Base-by-base conservation (phyloP, 2,329 filamentous ascomycete genomes). In the Fusarium napiforme region DNA sequence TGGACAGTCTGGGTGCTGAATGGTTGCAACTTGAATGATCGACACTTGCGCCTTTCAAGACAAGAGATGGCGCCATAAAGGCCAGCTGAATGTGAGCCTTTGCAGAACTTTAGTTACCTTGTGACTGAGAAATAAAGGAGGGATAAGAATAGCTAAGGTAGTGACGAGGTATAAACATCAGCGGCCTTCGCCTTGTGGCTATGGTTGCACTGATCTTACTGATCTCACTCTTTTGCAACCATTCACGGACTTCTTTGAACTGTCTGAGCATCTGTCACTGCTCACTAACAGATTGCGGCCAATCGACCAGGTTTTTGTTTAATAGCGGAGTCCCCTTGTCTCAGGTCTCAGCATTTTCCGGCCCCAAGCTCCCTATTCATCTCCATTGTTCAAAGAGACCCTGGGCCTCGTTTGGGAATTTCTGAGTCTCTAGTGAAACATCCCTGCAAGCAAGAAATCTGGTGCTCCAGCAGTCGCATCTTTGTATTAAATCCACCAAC, bases 391-490 rank as follows among this genome's bases (percentile, higher is more conserved):
- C 45, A 61, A n/a, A 58, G 43, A 67, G 32, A 65, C 66, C 66
- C 67, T 37, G 47, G 47, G 37, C 34, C 16, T 46, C 14, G 45
- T 39, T 65, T 64, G 62, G 42, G 56, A 52, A 56, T 47, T 60
- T 23, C 52, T 45, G 46, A 53, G 56, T 50, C 47, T 64, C 37
- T 56, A 32, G 47, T 57, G 64, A 47, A 70, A 63, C 52, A 42
- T 37, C 71, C 71, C 60, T 74, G 71, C 67, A 74, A 65, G 40
- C 43, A 74, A 68, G 67, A 65, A 61, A 65, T 73, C 71, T 67
- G 63, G 45, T 40, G 65, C 65, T 70, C 45, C 59, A 61, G 49
- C 28, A 57, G 65, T 73, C 72, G 46, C 71, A 74, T 46, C 64
- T 62, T 60, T 58, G 39, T 43, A 40, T 50, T 46, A 71, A 74